phyloP scores from a whole-genome alignment of 2,329 filamentous ascomycete genomes.

The Didymella glomerata region DNA sequence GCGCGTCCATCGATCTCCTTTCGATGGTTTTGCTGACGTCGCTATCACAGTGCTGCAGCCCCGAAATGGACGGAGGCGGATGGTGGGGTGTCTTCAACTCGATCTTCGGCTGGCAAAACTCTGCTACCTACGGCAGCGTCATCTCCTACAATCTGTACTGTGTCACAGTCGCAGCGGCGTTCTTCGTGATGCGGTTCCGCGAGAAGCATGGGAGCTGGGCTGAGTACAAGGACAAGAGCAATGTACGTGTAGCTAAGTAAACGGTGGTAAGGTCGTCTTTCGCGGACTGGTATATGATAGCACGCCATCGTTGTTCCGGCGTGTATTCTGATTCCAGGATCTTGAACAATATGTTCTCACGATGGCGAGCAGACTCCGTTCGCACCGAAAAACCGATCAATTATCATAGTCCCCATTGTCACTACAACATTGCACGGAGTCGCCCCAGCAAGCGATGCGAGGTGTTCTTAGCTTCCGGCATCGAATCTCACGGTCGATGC shows the following conservation, averaged over 20 bases:
- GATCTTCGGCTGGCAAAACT: slow-evolving; percentile 85
- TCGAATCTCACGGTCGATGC: neutral
- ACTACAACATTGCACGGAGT: neutral
- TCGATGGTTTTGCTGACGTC: neutral
- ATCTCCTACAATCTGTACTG: slow-evolving; percentile 88
- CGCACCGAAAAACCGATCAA: too few species aligned
- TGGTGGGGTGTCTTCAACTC: slow-evolving; percentile 89
- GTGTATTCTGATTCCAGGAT: too few species aligned
- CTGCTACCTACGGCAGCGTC: slow-evolving; percentile 83
- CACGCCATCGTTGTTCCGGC: too few species aligned
- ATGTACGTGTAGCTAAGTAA: neutral
- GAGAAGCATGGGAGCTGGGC: slow-evolving; percentile 56
- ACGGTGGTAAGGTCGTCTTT: neutral
- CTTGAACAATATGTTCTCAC: too few species aligned
- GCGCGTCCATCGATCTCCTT: too few species aligned
- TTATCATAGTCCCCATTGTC: too few species aligned
- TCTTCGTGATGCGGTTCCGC: slow-evolving; percentile 71
- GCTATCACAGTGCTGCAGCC: slow-evolving; percentile 72
- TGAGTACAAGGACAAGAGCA: neutral
- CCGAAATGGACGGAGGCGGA: slow-evolving; percentile 72
- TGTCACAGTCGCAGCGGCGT: slow-evolving; percentile 71
- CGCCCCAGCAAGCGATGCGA: neutral
- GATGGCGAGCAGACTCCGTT: too few species aligned
- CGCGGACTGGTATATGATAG: too few species aligned
- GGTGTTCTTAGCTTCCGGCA: neutral